Evolutionary conservation across 192 early-diverging fungal genomes (phyloP), one percentile per base, ranked within the genome.

Genomic region (Rhizoclosmatium globosum): DNA sequence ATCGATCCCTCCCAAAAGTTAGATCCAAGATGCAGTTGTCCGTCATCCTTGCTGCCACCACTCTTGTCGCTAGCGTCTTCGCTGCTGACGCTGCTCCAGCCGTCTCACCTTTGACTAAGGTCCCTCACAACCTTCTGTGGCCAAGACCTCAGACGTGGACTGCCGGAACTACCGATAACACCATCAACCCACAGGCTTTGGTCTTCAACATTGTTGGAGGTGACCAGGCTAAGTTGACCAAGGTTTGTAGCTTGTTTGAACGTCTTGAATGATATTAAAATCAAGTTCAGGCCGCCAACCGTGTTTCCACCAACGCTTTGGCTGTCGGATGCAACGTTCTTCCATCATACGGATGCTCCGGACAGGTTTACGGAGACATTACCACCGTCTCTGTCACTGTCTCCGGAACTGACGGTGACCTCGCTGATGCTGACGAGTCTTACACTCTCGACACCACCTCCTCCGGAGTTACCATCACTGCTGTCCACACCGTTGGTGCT

Each of bases 111-210:
- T 7, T 56, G 7, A 19, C 53, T 56, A 19, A 19, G 53, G 19
- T 56, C 53, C 41, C 71, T 21, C 48, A 57, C 45, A 57, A 48
- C 48, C 71, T 72, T 15, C 53, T 75, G 4, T 75, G 73, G 73
- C 73, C 73, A 4, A 31, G 17, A n/a, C 73, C 73, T 3, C 73
- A 39, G 19, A 19, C 38, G 4, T 45, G 41, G 7, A 53, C 73
- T 38, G 41, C 23, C 60, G 73, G 59, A 11, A 11, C 53, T 19
- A 56, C 53, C 53, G 19, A 7, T 56, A 7, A 56, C 53, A 11
- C 53, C 53, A 56, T 56, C 53, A 56, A 56, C 53, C 53, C 53
- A 11, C 9, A 56, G 53, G 53, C 53, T 19, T 56, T 56, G 53
- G 19, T 19, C 53, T 56, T 56, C 53, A 56, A 56, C 53, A 56